Conservation (phyloP, 1,284 basidiomycete species). For the Cutaneotrichosporon arboriforme region DNA sequence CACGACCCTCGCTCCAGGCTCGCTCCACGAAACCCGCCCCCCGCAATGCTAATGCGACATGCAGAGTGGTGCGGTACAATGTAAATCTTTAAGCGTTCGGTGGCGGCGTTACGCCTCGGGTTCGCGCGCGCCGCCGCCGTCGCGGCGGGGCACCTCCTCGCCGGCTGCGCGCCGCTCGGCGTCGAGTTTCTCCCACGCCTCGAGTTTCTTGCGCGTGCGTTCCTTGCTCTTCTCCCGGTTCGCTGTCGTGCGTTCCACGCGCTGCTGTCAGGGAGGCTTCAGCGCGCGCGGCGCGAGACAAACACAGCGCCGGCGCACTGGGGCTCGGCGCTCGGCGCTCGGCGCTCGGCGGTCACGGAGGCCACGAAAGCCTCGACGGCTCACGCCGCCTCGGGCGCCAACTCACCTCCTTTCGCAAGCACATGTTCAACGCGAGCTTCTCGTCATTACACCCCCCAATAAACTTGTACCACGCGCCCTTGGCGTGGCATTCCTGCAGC, state of each 20-base stretch:
- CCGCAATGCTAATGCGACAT: not conserved
- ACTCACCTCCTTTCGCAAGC: constrained; percentile 68
- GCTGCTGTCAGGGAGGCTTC: constrained; percentile 55
- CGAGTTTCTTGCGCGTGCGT: constrained; percentile 47
- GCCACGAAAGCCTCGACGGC: too few species aligned
- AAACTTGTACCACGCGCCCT: constrained; percentile 27
- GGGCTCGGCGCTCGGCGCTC: too few species aligned
- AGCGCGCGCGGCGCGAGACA: too few species aligned
- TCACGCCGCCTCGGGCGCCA: not conserved
- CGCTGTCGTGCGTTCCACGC: constrained; percentile 60
- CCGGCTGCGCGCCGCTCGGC: constrained; percentile 17
- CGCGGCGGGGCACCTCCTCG: too few species aligned
- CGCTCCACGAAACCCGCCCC: too few species aligned
- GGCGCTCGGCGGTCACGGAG: not conserved
- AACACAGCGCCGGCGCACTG: too few species aligned
- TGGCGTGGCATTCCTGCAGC: constrained; percentile 41
- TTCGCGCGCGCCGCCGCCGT: too few species aligned
- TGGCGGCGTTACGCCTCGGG: too few species aligned
- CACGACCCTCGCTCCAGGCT: too few species aligned
- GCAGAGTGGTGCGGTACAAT: not conserved
- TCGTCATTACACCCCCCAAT: constrained; percentile 58
- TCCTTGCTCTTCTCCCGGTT: constrained; percentile 66
- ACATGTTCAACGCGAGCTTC: constrained; percentile 66
- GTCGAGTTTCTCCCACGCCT: constrained; percentile 38
- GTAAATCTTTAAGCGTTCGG: too few species aligned